Conservation (phyloP, 495 filamentous ascomycete genomes). For the Daldinia decipiens region DNA sequence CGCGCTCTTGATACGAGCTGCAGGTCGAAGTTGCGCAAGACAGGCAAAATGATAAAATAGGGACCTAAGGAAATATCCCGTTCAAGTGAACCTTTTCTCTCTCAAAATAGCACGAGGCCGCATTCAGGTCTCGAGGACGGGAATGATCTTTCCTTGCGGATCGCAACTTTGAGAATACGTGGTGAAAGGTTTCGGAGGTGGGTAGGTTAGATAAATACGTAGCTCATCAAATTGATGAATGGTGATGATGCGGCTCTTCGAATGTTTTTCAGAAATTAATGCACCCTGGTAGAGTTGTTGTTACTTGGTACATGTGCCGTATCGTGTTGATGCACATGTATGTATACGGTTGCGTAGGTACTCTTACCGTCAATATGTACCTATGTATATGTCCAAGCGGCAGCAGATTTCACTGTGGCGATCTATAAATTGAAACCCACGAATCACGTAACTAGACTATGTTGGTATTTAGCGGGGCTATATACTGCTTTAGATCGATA, state of each 20-base stretch:
- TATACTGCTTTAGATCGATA: neutral
- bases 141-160: neutral
- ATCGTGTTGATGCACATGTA: neutral
- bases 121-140: neutral
- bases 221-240: slow-evolving; percentile 17
- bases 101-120: neutral
- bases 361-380: neutral
- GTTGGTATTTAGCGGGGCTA: neutral
- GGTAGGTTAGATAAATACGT: neutral
- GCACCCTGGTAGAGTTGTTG: neutral
- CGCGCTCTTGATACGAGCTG: neutral
- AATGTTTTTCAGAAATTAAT: slow-evolving; percentile 19
- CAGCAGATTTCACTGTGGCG: slow-evolving; percentile 12
- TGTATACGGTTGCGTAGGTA: neutral
- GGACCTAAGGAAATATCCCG: neutral
- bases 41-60: neutral
- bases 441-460: neutral
- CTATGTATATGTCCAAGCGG: neutral
- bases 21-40: neutral
- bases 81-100: neutral
- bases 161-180: neutral
- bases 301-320: neutral
- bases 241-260: slow-evolving; percentile 36
- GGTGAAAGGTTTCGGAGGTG: neutral
- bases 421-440: slow-evolving; percentile 13